Evolutionary conservation across 768 basidiomycete species (phyloP).

Genomic region (Pulveroboletus sp.): DNA sequence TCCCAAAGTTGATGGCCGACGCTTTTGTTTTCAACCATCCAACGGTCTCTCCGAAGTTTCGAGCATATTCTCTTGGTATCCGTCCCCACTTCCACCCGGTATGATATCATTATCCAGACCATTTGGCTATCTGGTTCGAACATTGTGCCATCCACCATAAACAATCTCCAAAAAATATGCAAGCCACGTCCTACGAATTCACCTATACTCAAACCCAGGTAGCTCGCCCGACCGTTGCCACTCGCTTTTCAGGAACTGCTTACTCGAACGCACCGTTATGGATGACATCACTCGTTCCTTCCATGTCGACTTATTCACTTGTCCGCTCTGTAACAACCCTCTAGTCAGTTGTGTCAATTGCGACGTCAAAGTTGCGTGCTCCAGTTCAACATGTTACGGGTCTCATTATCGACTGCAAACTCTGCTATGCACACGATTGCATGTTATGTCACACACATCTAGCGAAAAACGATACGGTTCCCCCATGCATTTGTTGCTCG

Average conservation of each 20-base stretch:
- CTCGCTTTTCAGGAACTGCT: constrained; percentile 9
- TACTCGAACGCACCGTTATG: constrained; percentile 1
- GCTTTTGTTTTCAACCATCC: constrained; percentile 14
- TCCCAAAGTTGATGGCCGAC: background rate
- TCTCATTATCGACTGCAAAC: background rate
- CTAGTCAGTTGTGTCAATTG: constrained; percentile 8
- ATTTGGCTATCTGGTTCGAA: background rate
- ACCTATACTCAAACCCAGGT: background rate
- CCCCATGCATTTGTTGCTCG: constrained; percentile 8
- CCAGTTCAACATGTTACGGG: background rate
- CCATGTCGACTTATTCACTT: constrained; percentile 10
- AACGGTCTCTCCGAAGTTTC: constrained; percentile 10
- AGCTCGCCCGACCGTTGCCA: background rate
- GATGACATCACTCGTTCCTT: constrained; percentile 2
- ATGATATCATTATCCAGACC: constrained; percentile 11
- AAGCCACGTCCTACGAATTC: constrained; percentile 1
- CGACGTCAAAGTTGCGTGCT: constrained; percentile 5
- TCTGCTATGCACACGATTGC: constrained; percentile 2
- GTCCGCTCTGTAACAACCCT: constrained; percentile 3
- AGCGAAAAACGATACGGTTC: background rate
- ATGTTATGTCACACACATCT: constrained; percentile 9
- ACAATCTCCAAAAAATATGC: constrained; percentile 11
- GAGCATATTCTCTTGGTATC: constrained; percentile 8
- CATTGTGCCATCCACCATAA: background rate
- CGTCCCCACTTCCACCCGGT: background rate